A percentile compares a stretch with the other conserved stretches of the same genome.
Evolutionary conservation across 2,329 filamentous ascomycete species (phyloP).

Genomic region (Furcasterigmium sp.): DNA sequence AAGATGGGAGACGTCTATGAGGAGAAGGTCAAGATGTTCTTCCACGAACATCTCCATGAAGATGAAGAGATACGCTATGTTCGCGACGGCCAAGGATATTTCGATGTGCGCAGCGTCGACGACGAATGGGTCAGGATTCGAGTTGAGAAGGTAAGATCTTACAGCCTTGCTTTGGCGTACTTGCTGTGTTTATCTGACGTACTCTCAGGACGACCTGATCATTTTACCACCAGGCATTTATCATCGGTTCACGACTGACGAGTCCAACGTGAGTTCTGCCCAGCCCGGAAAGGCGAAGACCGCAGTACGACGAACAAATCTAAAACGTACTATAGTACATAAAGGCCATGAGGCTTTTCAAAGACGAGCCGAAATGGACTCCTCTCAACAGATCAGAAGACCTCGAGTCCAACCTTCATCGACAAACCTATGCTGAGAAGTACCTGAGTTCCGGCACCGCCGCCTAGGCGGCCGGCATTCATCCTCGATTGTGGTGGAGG

Average conservation of each 20-base stretch:
- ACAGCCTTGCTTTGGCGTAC: too few relatives aligned
- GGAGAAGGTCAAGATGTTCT: conserved; percentile 89
- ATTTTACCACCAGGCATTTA: conserved; percentile 94
- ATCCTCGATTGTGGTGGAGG: too few relatives aligned
- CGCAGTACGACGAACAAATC: too few relatives aligned
- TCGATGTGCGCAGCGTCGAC: conserved; percentile 78
- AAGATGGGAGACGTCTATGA: conserved; percentile 87
- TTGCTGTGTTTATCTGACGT: too few relatives aligned
- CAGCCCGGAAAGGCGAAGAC: not conserved
- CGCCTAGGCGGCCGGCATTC: too few relatives aligned
- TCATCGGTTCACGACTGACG: conserved; percentile 93
- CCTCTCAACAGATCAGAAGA: conserved; percentile 76
- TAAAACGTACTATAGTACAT: too few relatives aligned
- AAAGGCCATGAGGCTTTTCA: conserved; percentile 93
- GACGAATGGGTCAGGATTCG: conserved; percentile 88
- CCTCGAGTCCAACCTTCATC: conserved; percentile 72
- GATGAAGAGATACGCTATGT: conserved; percentile 98
- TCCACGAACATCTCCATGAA: conserved; percentile 93
- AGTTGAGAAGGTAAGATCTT: conserved; percentile 67
- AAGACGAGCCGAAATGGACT: conserved; percentile 98
- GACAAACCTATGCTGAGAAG: conserved; percentile 67
- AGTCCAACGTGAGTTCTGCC: conserved; percentile 67
- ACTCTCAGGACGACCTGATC: conserved; percentile 65
- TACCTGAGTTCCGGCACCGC: conserved; percentile 16
- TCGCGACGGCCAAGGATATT: conserved; percentile 80